Evolutionary conservation across 805 yeast genomes (phyloP).

Genomic region (Candida dajiaensis): DNA sequence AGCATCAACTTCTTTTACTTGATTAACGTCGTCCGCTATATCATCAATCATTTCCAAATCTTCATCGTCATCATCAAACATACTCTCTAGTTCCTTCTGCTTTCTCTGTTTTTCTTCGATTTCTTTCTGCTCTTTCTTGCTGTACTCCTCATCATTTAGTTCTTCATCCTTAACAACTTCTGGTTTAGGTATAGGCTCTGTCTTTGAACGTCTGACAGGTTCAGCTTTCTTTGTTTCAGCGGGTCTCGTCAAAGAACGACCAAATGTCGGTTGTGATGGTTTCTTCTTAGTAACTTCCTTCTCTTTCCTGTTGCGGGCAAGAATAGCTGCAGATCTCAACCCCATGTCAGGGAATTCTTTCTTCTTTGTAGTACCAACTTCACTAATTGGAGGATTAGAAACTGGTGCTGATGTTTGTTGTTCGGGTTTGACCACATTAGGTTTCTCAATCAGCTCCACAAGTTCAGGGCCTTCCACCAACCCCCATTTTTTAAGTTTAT

Average conservation of each 20-base stretch:
- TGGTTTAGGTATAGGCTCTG: slow-evolving; percentile 2
- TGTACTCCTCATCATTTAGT: slow-evolving; percentile 12
- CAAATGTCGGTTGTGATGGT: slow-evolving; percentile 11
- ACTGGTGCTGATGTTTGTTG: neutral
- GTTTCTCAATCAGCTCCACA: neutral
- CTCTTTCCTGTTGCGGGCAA: slow-evolving; percentile 10
- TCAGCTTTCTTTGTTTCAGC: slow-evolving; percentile 1
- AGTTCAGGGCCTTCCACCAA: slow-evolving; percentile 21
- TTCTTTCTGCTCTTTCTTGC: slow-evolving; percentile 6
- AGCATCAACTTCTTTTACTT: neutral
- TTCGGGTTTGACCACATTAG: neutral
- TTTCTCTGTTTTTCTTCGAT: slow-evolving; percentile 9
- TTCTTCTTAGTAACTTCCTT: slow-evolving; percentile 7
- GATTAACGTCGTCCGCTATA: neutral
- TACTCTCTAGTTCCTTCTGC: slow-evolving; percentile 25
- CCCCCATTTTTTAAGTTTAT: slow-evolving; percentile 19
- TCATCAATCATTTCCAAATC: slow-evolving; percentile 5
- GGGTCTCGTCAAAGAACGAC: slow-evolving; percentile 7
- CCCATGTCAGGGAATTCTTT: slow-evolving; percentile 18
- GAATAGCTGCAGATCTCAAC: slow-evolving; percentile 9
- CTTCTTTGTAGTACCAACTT: neutral
- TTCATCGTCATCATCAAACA: slow-evolving; percentile 31
- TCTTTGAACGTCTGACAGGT: slow-evolving; percentile 7
- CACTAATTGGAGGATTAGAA: neutral
- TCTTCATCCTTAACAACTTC: slow-evolving; percentile 12